Evolutionary conservation across 495 filamentous ascomycete species (phyloP).

Genomic region (Hypomontagnella monticulosa): DNA sequence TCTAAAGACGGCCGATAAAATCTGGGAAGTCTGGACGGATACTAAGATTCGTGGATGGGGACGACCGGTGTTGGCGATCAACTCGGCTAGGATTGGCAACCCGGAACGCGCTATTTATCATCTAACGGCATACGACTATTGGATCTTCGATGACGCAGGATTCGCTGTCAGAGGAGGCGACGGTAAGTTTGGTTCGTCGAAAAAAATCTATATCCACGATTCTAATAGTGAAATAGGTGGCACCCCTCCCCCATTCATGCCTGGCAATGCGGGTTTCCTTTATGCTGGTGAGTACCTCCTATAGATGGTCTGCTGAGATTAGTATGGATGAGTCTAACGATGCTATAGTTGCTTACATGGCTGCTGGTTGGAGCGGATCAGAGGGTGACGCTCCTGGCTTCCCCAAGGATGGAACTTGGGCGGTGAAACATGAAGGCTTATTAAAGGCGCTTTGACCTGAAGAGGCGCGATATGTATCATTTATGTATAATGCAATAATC

Average conservation of each 20-base stretch:
- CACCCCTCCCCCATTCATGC: slow-evolving; percentile 43
- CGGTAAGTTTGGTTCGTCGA: slow-evolving; percentile 14
- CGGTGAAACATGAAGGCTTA: slow-evolving; percentile 28
- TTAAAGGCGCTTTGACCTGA: slow-evolving; percentile 21
- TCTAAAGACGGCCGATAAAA: slow-evolving; percentile 46
- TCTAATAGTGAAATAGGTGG: slow-evolving; percentile 26
- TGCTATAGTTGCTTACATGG: slow-evolving; percentile 36
- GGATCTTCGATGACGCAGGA: slow-evolving; percentile 54
- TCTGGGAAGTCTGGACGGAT: slow-evolving; percentile 52
- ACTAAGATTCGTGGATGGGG: slow-evolving; percentile 54
- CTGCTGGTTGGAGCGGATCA: slow-evolving; percentile 39
- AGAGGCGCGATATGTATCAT: background rate
- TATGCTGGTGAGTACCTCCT: slow-evolving; percentile 34
- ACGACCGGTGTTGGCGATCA: slow-evolving; percentile 53
- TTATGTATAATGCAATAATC: background rate
- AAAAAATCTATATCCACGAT: background rate
- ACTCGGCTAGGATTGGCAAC: slow-evolving; percentile 48
- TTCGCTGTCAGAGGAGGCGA: slow-evolving; percentile 51
- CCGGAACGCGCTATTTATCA: slow-evolving; percentile 48
- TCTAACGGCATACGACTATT: slow-evolving; percentile 49
- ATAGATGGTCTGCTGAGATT: background rate
- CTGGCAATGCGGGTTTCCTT: slow-evolving; percentile 42
- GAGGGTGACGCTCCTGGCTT: slow-evolving; percentile 35
- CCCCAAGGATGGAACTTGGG: slow-evolving; percentile 32
- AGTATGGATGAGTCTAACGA: background rate